Conservation (phyloP, 768 basidiomycete species). For the Russula compacta region DNA sequence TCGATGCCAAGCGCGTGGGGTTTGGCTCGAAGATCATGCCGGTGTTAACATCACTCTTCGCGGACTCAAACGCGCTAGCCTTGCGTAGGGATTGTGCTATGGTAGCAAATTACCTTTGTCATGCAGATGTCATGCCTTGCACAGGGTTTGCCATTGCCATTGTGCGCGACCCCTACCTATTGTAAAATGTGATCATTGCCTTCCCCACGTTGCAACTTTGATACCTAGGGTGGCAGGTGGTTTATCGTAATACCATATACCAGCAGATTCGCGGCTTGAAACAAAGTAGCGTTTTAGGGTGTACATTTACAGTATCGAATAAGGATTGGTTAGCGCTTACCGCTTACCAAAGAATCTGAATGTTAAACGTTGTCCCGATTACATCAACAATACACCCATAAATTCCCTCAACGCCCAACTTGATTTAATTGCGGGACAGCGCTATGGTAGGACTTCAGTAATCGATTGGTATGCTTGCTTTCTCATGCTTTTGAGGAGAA, state of each 20-base stretch:
- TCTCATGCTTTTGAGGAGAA: constrained; percentile 13
- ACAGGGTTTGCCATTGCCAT: background rate
- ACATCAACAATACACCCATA: background rate
- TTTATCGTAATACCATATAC: too few relatives aligned
- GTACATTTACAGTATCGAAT: background rate
- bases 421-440: background rate
- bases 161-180: background rate
- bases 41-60: constrained; percentile 50
- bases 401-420: background rate
- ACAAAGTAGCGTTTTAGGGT: too few relatives aligned
- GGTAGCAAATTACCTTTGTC: background rate
- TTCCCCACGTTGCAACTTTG: background rate
- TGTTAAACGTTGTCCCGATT: background rate
- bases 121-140: background rate
- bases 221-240: background rate
- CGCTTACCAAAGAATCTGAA: background rate
- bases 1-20: constrained; percentile 42
- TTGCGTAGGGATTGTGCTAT: background rate
- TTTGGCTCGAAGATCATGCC: constrained; percentile 57
- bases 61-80: constrained; percentile 31
- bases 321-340: background rate
- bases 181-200: background rate
- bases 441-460: constrained; percentile 1
- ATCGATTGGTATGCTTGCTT: background rate
- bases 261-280: too few relatives aligned